Conservation (phyloP, 2,329 filamentous ascomycete species). For the Verticillium nubilum region DNA sequence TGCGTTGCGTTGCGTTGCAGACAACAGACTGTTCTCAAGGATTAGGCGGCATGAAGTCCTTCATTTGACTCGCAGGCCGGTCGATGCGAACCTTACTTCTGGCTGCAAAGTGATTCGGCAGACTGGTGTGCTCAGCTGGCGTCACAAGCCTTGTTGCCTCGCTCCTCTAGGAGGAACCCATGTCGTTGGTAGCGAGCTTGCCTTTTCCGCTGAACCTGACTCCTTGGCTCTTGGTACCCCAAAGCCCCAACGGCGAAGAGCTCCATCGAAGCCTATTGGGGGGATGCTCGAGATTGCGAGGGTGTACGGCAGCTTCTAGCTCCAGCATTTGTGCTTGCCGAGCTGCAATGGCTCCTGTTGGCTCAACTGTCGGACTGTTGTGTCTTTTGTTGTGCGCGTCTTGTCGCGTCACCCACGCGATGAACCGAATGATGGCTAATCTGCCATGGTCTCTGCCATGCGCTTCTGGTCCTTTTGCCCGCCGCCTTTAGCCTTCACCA, state of each 20-base stretch:
- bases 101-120: not conserved
- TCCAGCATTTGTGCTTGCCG: not conserved
- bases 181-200: not conserved
- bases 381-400: not conserved
- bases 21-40: not conserved
- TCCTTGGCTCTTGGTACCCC: not conserved
- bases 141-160: not conserved
- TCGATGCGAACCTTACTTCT: not conserved
- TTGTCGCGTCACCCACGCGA: not conserved
- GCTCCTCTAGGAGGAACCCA: not conserved
- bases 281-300: not conserved
- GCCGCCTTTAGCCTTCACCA: not conserved
- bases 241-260: not conserved
- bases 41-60: not conserved
- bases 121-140: not conserved
- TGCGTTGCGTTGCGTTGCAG: not conserved
- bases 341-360: not conserved
- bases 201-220: not conserved
- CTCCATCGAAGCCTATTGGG: not conserved
- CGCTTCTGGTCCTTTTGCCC: not conserved
- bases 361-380: not conserved
- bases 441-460: not conserved
- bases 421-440: not conserved
- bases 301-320: not conserved
- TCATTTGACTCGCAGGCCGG: not conserved